These are phyloP conservation scores for Talaromyces wortmannii DNA, from an alignment of 495 filamentous ascomycete species.

Conservation along the genomic window DNA sequence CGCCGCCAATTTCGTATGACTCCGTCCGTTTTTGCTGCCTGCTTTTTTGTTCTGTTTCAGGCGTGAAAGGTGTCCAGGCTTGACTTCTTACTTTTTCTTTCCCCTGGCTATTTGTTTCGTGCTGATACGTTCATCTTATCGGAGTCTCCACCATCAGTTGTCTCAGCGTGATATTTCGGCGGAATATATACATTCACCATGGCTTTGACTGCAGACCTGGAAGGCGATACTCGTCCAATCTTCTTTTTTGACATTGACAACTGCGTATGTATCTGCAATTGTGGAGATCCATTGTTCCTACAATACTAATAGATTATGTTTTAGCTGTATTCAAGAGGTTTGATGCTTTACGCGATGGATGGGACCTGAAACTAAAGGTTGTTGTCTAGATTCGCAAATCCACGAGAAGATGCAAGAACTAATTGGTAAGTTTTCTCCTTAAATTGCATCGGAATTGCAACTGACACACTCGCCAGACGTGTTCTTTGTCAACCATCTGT, in stretches of 20 bases:
- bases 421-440: conserved; percentile 38
- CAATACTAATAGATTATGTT: conserved; percentile 9
- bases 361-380: conserved; percentile 6
- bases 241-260: conserved; percentile 98
- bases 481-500: conserved; percentile 77
- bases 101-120: too few relatives aligned
- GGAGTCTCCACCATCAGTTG: too few relatives aligned
- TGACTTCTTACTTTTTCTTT: too few relatives aligned
- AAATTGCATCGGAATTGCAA: background rate
- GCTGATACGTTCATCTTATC: too few relatives aligned
- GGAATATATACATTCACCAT: conserved; percentile 10
- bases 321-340: conserved; percentile 50
- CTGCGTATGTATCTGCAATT: conserved; percentile 51
- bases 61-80: background rate
- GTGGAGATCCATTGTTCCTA: background rate
- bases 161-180: too few relatives aligned
- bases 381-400: conserved; percentile 51
- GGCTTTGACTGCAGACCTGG: conserved; percentile 11
- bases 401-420: conserved; percentile 67
- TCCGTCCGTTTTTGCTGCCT: background rate
- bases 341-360: conserved; percentile 2
- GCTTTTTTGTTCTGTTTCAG: background rate
- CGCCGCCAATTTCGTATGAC: background rate
- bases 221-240: conserved; percentile 43
- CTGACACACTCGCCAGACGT: conserved; percentile 38